These are phyloP conservation scores for Bipolaris bicolor DNA, from an alignment of 2,329 filamentous ascomycete genomes.

Conservation along the genomic window DNA sequence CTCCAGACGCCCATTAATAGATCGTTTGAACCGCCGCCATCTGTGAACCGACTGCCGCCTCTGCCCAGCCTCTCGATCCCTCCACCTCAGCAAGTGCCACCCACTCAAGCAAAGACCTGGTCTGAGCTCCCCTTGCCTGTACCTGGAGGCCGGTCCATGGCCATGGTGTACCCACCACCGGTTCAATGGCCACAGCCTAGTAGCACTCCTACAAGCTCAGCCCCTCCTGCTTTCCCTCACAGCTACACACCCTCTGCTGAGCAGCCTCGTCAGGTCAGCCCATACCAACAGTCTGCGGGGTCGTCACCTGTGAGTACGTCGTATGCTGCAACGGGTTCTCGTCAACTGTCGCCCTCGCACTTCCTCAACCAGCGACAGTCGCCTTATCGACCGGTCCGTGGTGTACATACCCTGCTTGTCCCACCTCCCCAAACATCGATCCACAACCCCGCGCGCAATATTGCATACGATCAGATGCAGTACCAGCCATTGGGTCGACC, in stretches of 20 bases:
- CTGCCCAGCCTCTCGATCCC: slow-evolving; percentile 74
- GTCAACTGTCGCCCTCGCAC: slow-evolving; percentile 82
- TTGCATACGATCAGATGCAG: slow-evolving; percentile 58
- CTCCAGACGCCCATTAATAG: slow-evolving; percentile 43
- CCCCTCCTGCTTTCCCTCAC: slow-evolving; percentile 34
- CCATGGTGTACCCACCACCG: slow-evolving; percentile 72
- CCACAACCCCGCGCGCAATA: slow-evolving; percentile 58
- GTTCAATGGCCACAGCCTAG: slow-evolving; percentile 59
- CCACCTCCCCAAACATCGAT: slow-evolving; percentile 82
- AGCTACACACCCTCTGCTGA: slow-evolving; percentile 40
- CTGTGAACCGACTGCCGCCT: slow-evolving; percentile 64
- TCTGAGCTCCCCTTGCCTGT: slow-evolving; percentile 53
- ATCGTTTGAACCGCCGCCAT: slow-evolving; percentile 44
- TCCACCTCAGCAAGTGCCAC: slow-evolving; percentile 50
- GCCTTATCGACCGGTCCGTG: slow-evolving; percentile 88
- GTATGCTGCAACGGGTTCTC: slow-evolving; percentile 67
- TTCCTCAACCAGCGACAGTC: slow-evolving; percentile 88
- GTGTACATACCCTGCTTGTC: slow-evolving; percentile 88
- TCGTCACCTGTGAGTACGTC: slow-evolving; percentile 74
- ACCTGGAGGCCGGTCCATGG: slow-evolving; percentile 73
- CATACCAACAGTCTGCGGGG: slow-evolving; percentile 60
- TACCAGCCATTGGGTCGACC: slow-evolving; percentile 58
- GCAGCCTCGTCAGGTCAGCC: slow-evolving; percentile 59
- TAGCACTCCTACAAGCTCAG: slow-evolving; percentile 42
- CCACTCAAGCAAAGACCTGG: slow-evolving; percentile 49